Percentiles rank a stretch among this genome's conserved stretches.
Evolutionary conservation across 257 asterid species (phyloP).

Genomic region (Cinchona pubescens): DNA sequence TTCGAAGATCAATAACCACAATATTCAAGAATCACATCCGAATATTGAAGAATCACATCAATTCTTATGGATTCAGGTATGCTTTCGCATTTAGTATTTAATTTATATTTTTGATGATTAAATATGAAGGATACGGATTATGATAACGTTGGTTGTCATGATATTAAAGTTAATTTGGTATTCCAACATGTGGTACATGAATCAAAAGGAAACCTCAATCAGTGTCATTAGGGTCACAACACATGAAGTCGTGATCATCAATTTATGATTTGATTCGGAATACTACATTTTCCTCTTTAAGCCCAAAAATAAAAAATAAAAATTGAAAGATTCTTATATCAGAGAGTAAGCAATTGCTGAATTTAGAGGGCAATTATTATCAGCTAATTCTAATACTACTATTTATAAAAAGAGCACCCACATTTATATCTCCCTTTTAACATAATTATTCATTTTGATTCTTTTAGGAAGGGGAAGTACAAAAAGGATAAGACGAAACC

Average conservation of each 20-base stretch:
- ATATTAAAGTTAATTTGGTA: too few species aligned
- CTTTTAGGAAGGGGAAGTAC: not conserved
- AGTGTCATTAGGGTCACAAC: constrained; percentile 5
- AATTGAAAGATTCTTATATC: too few species aligned
- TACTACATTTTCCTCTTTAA: not conserved
- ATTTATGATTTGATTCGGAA: not conserved
- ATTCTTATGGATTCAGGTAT: too few species aligned
- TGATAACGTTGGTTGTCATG: too few species aligned
- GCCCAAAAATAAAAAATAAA: not conserved
- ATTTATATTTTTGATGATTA: too few species aligned
- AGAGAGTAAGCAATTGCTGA: too few species aligned
- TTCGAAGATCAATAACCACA: too few species aligned
- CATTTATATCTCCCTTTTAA: not conserved
- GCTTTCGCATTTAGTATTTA: too few species aligned
- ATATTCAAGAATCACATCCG: too few species aligned
- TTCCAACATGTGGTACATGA: not conserved
- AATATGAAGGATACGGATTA: too few species aligned
- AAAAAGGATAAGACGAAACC: not conserved
- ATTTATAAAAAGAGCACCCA: not conserved
- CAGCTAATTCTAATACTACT: not conserved
- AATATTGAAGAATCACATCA: too few species aligned
- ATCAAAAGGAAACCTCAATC: not conserved
- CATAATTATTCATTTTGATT: not conserved
- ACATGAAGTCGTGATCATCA: not conserved
- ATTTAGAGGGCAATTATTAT: not conserved